Base-by-base conservation (phyloP, 192 early-diverging fungal genomes). In the Neocallimastix lanati region DNA sequence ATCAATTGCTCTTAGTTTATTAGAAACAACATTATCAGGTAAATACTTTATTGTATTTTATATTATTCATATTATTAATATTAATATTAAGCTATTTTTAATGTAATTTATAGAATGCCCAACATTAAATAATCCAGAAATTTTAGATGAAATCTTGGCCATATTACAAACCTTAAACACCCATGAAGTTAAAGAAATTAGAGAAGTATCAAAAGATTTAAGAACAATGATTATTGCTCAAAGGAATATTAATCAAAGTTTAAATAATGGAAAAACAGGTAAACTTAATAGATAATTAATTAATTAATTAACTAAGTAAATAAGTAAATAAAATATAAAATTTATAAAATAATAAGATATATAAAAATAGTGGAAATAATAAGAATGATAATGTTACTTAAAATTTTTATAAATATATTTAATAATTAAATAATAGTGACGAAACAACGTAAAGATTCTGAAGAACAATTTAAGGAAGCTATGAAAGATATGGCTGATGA, bases 401-500 rank as follows among this genome's bases (percentile, higher is more conserved):
- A 85, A 28, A 90, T 90, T 87, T 88, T 84, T 79, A 81, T 82
- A 29, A 79, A 78, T 21, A 33, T 36, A 28, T 77, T 77, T 25
- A 88, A 89, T 6, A 76, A 80, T 18, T 84, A 80, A 77, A 36
- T 2, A 82, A 80, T 50, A 36, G 36, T 33, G 50, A 36, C 13
- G 67, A 80, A 79, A 50, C 78, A 58, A 77, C 81, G 77, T 78
- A 82, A 84, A 76, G 84, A 78, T 28, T 91, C 86, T 21, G 82
- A 86, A 78, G 82, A 87, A 79, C 88, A 88, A 35, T 94, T 95
- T 80, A 87, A 85, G 21, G 87, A 91, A 38, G 94, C 95, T 0
- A 83, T 98, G 85, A 89, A 92, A 28, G 93, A 94, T 21, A 83
- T 95, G 0, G 85, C 86, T 35, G 92, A 93, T 81, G 90, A 91